These are phyloP conservation scores for Alternaria rosae DNA, from an alignment of 2,329 filamentous ascomycete genomes.

Conservation along the genomic window DNA sequence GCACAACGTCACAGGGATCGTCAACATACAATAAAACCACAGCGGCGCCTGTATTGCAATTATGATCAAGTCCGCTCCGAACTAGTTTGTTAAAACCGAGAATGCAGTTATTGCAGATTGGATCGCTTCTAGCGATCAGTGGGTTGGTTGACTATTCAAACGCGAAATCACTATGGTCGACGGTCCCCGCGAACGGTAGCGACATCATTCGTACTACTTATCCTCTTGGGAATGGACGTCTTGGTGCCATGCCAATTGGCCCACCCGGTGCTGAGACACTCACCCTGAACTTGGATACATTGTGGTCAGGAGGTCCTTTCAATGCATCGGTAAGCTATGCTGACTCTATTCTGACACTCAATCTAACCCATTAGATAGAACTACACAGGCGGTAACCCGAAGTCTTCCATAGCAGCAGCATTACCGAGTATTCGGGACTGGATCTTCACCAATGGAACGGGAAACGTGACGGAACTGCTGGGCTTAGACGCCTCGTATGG, in stretches of 20 bases:
- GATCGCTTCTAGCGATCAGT: not conserved
- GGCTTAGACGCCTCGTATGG: conserved; percentile 54
- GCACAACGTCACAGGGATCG: not conserved
- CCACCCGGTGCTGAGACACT: conserved; percentile 53
- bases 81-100: fast-evolving
- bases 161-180: conserved; percentile 33
- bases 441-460: conserved; percentile 60
- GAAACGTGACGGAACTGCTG: conserved; percentile 52
- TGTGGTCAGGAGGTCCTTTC: conserved; percentile 62
- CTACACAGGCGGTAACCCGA: conserved; percentile 60
- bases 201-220: conserved; percentile 46
- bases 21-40: not conserved
- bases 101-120: not conserved
- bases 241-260: conserved; percentile 58
- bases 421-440: conserved; percentile 55
- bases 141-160: not conserved
- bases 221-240: conserved; percentile 59
- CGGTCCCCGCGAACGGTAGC: conserved; percentile 23
- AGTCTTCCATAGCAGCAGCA: conserved; percentile 40
- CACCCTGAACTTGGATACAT: conserved; percentile 57
- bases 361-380: conserved; percentile 29
- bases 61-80: fast-evolving
- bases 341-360: fast-evolving
- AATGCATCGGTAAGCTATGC: conserved; percentile 45
- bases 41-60: not conserved